phyloP scores from a whole-genome alignment of 2,329 filamentous ascomycete species.

The Penicillium hesseltinei region DNA sequence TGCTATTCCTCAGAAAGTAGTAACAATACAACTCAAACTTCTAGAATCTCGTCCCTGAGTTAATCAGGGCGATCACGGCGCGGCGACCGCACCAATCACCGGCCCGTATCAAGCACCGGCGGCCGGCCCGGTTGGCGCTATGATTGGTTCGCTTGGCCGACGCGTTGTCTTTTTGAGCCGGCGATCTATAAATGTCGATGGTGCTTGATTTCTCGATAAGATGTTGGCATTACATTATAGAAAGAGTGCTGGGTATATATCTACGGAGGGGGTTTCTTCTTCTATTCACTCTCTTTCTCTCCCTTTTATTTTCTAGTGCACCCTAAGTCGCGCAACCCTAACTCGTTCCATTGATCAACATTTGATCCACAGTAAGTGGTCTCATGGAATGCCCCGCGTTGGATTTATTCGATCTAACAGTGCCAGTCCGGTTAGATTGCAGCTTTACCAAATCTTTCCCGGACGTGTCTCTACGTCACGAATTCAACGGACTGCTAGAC shows the following conservation, averaged over 20 bases:
- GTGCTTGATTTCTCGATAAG: slow-evolving; percentile 18
- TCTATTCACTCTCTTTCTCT: background rate
- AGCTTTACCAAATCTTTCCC: background rate
- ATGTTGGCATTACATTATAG: slow-evolving; percentile 16
- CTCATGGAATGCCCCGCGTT: slow-evolving; percentile 23
- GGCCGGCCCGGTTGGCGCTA: slow-evolving; percentile 16
- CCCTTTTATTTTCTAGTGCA: background rate
- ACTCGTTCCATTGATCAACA: background rate
- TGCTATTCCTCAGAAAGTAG: background rate
- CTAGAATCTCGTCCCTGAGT: slow-evolving; percentile 23
- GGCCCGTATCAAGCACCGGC: slow-evolving; percentile 17
- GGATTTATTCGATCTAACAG: slow-evolving; percentile 18
- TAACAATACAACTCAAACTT: slow-evolving; percentile 7
- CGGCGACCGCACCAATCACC: slow-evolving; percentile 15
- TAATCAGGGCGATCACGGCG: slow-evolving; percentile 17
- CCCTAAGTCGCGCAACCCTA: background rate
- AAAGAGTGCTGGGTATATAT: slow-evolving; percentile 10
- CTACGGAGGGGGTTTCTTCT: slow-evolving; percentile 1
- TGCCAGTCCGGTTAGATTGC: background rate
- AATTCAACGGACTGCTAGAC: background rate
- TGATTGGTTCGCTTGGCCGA: slow-evolving; percentile 22
- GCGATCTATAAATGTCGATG: slow-evolving; percentile 24
- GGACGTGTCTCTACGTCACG: background rate
- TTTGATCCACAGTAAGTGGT: slow-evolving; percentile 23
- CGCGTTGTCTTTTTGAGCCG: slow-evolving; percentile 10